Percentiles rank a stretch among this genome's conserved stretches.
These are phyloP conservation scores for Saururus chinensis DNA, from an alignment of 164 flowering plant species.

Conservation along the genomic window DNA sequence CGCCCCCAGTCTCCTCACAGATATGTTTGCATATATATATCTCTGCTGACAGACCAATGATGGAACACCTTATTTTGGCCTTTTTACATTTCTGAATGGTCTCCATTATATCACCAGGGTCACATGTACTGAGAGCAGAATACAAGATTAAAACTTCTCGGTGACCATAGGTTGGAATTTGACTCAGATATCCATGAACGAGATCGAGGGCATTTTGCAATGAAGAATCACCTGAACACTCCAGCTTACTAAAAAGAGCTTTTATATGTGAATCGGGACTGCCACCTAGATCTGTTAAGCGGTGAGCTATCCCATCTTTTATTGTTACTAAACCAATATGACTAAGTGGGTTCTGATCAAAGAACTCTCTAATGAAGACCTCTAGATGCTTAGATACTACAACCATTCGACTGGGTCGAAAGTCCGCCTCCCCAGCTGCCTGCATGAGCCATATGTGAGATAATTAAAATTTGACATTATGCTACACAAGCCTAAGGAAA, in stretches of 20 bases:
- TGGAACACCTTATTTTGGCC: slow-evolving; percentile 82
- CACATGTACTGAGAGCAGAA: slow-evolving; percentile 91
- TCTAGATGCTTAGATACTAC: slow-evolving; percentile 77
- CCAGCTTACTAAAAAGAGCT: slow-evolving; percentile 69
- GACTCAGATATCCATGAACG: slow-evolving; percentile 58
- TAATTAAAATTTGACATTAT: too few relatives aligned
- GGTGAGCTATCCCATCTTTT: slow-evolving; percentile 81
- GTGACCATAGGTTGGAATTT: slow-evolving; percentile 92
- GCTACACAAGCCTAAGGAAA: too few relatives aligned
- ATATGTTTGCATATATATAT: slow-evolving; percentile 84
- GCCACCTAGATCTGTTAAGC: slow-evolving; percentile 89
- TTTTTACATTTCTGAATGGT: slow-evolving; percentile 75
- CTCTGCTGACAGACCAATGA: slow-evolving; percentile 89
- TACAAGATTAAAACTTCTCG: slow-evolving; percentile 81
- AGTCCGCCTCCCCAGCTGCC: slow-evolving; percentile 87
- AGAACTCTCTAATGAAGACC: slow-evolving; percentile 85
- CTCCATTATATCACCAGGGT: slow-evolving; percentile 89
- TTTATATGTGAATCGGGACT: slow-evolving; percentile 92
- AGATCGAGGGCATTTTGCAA: slow-evolving; percentile 87
- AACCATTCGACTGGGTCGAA: slow-evolving; percentile 73
- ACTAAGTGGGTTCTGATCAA: slow-evolving; percentile 96
- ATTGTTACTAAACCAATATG: slow-evolving; percentile 66
- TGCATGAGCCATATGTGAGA: slow-evolving; percentile 13
- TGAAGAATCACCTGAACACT: slow-evolving; percentile 84
- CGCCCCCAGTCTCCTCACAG: slow-evolving; percentile 91